phyloP scores from a whole-genome alignment of 768 basidiomycete species.

The Favolaschia claudopus region DNA sequence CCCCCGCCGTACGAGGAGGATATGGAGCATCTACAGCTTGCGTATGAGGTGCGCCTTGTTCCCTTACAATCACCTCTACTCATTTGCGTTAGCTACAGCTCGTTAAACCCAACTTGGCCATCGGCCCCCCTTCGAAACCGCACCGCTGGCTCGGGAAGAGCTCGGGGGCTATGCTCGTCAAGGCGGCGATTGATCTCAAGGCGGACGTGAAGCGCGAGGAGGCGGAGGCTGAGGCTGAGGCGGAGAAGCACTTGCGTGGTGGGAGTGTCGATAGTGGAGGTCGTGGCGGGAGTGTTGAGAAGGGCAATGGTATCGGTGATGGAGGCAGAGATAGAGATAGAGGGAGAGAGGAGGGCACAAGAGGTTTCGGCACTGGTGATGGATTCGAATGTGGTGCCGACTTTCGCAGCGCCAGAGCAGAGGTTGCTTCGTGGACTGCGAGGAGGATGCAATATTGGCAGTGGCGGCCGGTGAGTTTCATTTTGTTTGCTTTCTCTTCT shows the following conservation, averaged over 20 bases:
- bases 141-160: slow-evolving; percentile 2
- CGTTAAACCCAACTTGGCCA: background rate
- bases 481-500: background rate
- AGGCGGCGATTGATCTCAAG: slow-evolving; percentile 4
- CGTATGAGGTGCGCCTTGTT: background rate
- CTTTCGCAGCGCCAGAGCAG: background rate
- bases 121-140: background rate
- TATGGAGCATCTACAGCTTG: slow-evolving; percentile 11
- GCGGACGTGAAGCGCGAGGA: slow-evolving; percentile 21
- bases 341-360: too few species aligned
- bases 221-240: background rate
- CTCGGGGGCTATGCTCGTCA: background rate
- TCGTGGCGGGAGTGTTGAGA: too few species aligned
- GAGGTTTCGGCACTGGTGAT: too few species aligned
- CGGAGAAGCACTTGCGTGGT: too few species aligned
- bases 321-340: too few species aligned
- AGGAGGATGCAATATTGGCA: slow-evolving; percentile 28
- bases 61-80: background rate
- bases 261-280: too few species aligned
- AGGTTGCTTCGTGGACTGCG: too few species aligned
- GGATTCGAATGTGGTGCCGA: too few species aligned
- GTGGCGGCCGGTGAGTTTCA: slow-evolving; percentile 34
- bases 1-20: slow-evolving; percentile 18
- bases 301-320: too few species aligned
- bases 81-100: background rate